Evolutionary conservation across 116 monocot genomes (phyloP).

Genomic region (Cymodocea nodosa): DNA sequence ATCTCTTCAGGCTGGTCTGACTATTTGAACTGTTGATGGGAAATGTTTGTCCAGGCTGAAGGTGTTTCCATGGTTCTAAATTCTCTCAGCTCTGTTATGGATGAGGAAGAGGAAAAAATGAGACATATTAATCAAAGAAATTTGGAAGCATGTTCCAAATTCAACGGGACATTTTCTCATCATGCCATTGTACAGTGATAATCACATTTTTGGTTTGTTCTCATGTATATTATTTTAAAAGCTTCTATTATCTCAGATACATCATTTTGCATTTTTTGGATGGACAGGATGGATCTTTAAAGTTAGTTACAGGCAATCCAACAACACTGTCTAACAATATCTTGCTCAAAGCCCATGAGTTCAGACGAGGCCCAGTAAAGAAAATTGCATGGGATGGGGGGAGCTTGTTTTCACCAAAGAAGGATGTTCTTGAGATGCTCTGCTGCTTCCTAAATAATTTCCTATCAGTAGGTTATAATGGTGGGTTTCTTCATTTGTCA

Average conservation of each 20-base stretch:
- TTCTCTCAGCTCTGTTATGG: conserved; percentile 61
- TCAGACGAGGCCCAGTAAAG: conserved; percentile 66
- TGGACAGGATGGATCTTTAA: conserved; percentile 78
- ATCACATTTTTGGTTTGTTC: not conserved
- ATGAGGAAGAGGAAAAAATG: conserved; percentile 61
- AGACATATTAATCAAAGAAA: conserved; percentile 31
- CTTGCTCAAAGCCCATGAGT: conserved; percentile 43
- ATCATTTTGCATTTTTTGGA: no score
- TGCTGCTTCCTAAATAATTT: conserved; percentile 61
- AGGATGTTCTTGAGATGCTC: conserved; percentile 37
- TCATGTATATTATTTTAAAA: not conserved
- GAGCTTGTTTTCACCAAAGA: conserved; percentile 26
- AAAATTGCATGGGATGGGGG: conserved; percentile 66
- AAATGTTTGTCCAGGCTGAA: conserved; percentile 40
- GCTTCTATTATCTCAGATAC: no score
- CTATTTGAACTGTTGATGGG: not conserved
- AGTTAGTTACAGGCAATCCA: conserved; percentile 61
- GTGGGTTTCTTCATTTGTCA: conserved; percentile 16
- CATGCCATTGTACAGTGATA: conserved; percentile 39
- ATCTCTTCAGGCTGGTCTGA: not conserved
- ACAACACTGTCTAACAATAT: conserved; percentile 27
- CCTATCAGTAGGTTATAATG: conserved; percentile 78
- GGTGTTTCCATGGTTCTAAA: conserved; percentile 36
- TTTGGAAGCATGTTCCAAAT: conserved; percentile 35
- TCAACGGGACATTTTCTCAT: conserved; percentile 72